Conservation (phyloP, 2,329 filamentous ascomycete species). For the Penicillium thymicola region DNA sequence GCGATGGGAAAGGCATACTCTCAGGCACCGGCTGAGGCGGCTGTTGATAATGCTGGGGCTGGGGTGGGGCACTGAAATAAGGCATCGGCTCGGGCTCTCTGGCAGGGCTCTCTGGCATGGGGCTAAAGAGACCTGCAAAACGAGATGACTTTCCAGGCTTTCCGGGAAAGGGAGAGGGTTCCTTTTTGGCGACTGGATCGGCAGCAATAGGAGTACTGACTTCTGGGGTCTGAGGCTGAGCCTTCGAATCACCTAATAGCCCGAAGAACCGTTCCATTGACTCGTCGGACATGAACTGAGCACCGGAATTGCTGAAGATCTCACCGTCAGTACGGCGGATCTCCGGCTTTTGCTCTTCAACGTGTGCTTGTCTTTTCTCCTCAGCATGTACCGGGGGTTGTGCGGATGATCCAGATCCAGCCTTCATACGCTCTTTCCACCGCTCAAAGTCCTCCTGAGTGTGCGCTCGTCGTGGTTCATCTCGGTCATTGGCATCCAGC, state of each 20-base stretch:
- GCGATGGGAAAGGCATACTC: conserved; percentile 18
- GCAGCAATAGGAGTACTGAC: conserved; percentile 36
- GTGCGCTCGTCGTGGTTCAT: conserved; percentile 66
- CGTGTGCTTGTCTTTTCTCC: conserved; percentile 44
- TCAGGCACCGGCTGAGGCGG: conserved; percentile 34
- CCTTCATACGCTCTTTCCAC: conserved; percentile 90
- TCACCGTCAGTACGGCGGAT: conserved; percentile 45
- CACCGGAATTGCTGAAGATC: conserved; percentile 54
- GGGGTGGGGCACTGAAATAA: conserved; percentile 16
- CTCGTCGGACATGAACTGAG: conserved; percentile 62
- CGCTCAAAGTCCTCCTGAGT: conserved; percentile 91
- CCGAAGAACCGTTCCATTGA: conserved; percentile 77
- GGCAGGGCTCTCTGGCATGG: conserved; percentile 54
- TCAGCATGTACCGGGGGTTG: conserved; percentile 34
- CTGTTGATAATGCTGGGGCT: conserved; percentile 14
- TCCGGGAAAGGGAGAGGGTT: conserved; percentile 38
- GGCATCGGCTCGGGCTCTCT: conserved; percentile 31
- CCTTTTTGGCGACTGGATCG: conserved; percentile 43
- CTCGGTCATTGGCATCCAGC: conserved; percentile 69
- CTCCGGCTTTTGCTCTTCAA: conserved; percentile 39
- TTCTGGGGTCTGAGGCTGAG: conserved; percentile 37
- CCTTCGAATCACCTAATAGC: conserved; percentile 52
- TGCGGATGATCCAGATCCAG: conserved; percentile 47
- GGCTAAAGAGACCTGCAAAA: conserved; percentile 77
- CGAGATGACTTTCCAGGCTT: conserved; percentile 71